phyloP scores from a whole-genome alignment of 129 eudicot genomes.

The Artemisia tridentata region DNA sequence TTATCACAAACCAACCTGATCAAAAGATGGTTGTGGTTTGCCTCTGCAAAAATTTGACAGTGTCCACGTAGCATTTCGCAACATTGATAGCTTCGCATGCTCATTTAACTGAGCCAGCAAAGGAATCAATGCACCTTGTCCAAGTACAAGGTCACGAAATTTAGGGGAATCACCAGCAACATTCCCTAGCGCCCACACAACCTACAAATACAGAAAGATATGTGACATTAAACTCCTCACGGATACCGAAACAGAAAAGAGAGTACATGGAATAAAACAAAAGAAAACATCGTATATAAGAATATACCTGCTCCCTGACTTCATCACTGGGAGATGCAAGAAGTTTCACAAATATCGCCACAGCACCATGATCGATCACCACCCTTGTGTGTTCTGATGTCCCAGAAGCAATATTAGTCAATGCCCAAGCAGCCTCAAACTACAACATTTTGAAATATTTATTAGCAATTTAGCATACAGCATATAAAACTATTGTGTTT shows the following conservation, averaged over 20 bases:
- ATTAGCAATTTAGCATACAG: not conserved
- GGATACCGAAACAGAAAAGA: not conserved
- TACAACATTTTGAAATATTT: constrained; percentile 9
- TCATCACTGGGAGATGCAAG: constrained; percentile 81
- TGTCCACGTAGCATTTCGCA: constrained; percentile 87
- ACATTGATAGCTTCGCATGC: constrained; percentile 76
- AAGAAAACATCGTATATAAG: not conserved
- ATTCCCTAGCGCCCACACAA: constrained; percentile 87
- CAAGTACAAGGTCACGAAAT: constrained; percentile 73
- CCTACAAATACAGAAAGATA: constrained; percentile 34
- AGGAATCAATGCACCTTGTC: constrained; percentile 62
- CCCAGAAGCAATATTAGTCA: constrained; percentile 90
- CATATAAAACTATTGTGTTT: not conserved
- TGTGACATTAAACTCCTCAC: too few relatives aligned
- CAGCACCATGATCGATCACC: constrained; percentile 87
- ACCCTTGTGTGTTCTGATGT: constrained; percentile 86
- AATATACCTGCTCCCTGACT: constrained; percentile 78
- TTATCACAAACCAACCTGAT: constrained; percentile 49
- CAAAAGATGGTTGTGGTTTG: constrained; percentile 75
- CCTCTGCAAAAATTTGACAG: constrained; percentile 82
- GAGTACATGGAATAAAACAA: not conserved
- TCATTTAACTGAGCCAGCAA: constrained; percentile 68
- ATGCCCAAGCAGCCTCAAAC: constrained; percentile 96
- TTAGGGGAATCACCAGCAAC: constrained; percentile 88
- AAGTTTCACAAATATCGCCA: constrained; percentile 73